phyloP scores from a whole-genome alignment of 2,329 filamentous ascomycete genomes.

The Colletotrichum orbiculare region DNA sequence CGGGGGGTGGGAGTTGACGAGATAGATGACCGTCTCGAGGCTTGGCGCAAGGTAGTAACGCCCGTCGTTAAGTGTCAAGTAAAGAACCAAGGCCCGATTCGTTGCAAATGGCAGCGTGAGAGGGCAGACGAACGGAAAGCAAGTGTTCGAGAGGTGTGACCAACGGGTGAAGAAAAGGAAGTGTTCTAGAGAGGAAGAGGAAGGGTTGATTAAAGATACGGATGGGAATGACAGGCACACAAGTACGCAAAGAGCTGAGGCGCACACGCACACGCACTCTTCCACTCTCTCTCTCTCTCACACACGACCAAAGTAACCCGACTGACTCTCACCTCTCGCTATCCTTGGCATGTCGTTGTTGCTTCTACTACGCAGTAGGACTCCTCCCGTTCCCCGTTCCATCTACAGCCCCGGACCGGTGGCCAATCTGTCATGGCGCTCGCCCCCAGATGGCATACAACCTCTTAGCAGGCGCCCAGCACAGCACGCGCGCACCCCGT shows the following conservation, averaged over 20 bases:
- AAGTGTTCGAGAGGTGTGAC: slow-evolving; percentile 13
- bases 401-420: slow-evolving; percentile 25
- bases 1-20: slow-evolving; percentile 13
- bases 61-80: not conserved
- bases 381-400: slow-evolving; percentile 5
- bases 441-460: slow-evolving; percentile 20
- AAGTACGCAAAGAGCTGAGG: slow-evolving; percentile 18
- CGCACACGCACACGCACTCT: slow-evolving; percentile 5
- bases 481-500: slow-evolving; percentile 17
- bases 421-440: slow-evolving; percentile 21
- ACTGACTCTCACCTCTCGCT: slow-evolving; percentile 25
- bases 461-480: slow-evolving; percentile 26
- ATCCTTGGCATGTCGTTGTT: slow-evolving; percentile 25
- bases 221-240: not conserved
- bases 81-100: slow-evolving; percentile 1
- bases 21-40: slow-evolving; percentile 2
- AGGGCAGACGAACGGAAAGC: not conserved
- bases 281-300: not conserved
- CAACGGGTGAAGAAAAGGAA: slow-evolving; percentile 8
- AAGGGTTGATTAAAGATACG: slow-evolving; percentile 18
- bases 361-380: not conserved
- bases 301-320: not conserved
- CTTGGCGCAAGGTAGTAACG: slow-evolving; percentile 19
- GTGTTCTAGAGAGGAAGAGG: not conserved
- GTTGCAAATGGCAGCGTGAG: not conserved